phyloP scores from a whole-genome alignment of 768 basidiomycete species.

The Russula emetica region DNA sequence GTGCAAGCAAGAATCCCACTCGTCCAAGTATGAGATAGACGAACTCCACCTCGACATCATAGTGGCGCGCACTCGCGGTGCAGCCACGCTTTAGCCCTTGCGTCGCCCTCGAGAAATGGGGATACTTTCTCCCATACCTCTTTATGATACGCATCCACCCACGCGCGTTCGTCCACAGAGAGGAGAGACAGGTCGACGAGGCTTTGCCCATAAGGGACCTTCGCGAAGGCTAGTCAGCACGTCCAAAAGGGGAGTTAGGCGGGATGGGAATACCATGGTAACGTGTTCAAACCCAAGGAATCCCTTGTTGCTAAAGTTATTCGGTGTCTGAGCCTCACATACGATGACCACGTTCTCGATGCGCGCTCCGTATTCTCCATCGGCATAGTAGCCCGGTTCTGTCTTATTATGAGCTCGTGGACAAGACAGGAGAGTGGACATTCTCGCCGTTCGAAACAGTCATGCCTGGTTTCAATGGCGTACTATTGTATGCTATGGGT shows the following conservation, averaged over 20 bases:
- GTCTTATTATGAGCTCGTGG: not conserved
- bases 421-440: not conserved
- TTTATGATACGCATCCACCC: slow-evolving; percentile 82
- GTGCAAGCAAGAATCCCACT: not conserved
- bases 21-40: not conserved
- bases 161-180: slow-evolving; percentile 61
- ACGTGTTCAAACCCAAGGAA: slow-evolving; percentile 83
- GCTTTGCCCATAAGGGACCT: slow-evolving; percentile 86
- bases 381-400: slow-evolving; percentile 91
- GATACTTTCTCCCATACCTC: slow-evolving; percentile 70
- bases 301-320: slow-evolving; percentile 77
- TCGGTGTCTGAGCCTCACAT: slow-evolving; percentile 59
- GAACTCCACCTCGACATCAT: slow-evolving; percentile 14
- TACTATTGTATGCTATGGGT: slow-evolving; percentile 56
- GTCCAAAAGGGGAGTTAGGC: not conserved
- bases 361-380: slow-evolving; percentile 87
- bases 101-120: slow-evolving; percentile 62
- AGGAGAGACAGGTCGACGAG: slow-evolving; percentile 65
- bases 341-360: slow-evolving; percentile 89
- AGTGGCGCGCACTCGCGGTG: slow-evolving; percentile 49
- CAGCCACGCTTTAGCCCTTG: slow-evolving; percentile 58
- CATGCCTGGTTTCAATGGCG: slow-evolving; percentile 77
- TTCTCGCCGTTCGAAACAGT: slow-evolving; percentile 74
- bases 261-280: slow-evolving; percentile 63
- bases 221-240: slow-evolving; percentile 15